Percentiles rank a stretch among this genome's conserved stretches.
Evolutionary conservation across 2,329 filamentous ascomycete genomes (phyloP).

Genomic region (Penicillium sp.): DNA sequence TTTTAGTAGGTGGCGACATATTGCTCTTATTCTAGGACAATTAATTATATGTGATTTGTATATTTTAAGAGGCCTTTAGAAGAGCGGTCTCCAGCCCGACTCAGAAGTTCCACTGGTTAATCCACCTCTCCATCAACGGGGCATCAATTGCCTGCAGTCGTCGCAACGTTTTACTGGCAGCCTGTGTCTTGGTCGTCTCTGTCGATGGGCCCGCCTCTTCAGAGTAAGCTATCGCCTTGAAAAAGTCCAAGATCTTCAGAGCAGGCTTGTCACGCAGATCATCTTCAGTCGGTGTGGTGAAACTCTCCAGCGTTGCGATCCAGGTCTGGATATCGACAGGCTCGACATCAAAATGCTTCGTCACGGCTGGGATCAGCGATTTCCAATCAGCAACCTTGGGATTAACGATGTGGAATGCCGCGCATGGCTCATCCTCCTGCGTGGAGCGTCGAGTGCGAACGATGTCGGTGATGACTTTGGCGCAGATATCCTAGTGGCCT

Average conservation of each 20-base stretch:
- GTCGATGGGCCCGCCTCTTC: slow-evolving; percentile 15
- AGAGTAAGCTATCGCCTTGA: slow-evolving; percentile 17
- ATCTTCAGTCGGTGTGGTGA: slow-evolving; percentile 18
- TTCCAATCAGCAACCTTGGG: slow-evolving; percentile 15
- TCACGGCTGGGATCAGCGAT: slow-evolving; percentile 19
- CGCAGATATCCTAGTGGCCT: slow-evolving; percentile 17
- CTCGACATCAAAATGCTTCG: slow-evolving; percentile 18
- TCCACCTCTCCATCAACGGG: neutral
- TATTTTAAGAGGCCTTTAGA: neutral
- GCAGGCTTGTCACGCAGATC: slow-evolving; percentile 26
- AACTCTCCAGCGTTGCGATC: slow-evolving; percentile 20
- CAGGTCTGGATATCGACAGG: slow-evolving; percentile 19
- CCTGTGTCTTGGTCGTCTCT: neutral
- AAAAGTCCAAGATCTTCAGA: slow-evolving; percentile 28
- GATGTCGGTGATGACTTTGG: slow-evolving; percentile 22
- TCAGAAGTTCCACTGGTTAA: neutral
- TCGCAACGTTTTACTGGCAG: neutral
- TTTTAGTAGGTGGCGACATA: too few relatives aligned
- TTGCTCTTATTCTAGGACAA: too few relatives aligned
- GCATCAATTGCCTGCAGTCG: neutral
- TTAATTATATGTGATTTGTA: neutral
- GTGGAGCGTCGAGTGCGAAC: slow-evolving; percentile 22
- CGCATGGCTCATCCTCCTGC: slow-evolving; percentile 16
- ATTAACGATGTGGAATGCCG: slow-evolving; percentile 21
- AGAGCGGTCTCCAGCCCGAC: neutral